A percentile compares a stretch with the other conserved stretches of the same genome.
Evolutionary conservation across 1,139 yeast genomes (phyloP).

Genomic region (Debaryomycetaceae sp.): DNA sequence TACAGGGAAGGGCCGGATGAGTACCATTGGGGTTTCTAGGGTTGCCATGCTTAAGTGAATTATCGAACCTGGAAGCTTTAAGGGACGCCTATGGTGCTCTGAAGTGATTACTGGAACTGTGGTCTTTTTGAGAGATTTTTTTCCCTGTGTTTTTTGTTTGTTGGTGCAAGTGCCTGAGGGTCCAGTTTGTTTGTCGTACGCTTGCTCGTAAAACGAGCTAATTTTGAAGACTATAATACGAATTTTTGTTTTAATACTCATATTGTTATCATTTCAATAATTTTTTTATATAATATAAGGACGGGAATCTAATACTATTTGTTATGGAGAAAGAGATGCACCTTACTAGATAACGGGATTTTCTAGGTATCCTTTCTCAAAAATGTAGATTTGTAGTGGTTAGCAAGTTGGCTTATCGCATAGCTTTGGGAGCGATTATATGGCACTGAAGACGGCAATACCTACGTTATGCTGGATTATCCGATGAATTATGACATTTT

Average conservation of each 20-base stretch:
- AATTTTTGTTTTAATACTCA: slow-evolving; percentile 3
- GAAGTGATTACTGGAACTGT: not conserved
- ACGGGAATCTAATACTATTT: slow-evolving; percentile 13
- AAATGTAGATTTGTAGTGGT: too few relatives aligned
- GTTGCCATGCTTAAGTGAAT: slow-evolving; percentile 4
- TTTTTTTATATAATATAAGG: slow-evolving; percentile 7
- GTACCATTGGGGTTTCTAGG: not conserved
- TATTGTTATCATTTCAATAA: slow-evolving; percentile 8
- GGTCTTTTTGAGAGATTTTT: not conserved
- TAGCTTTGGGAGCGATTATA: too few relatives aligned
- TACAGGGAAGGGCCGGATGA: not conserved
- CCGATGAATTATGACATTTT: too few relatives aligned
- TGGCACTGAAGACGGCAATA: too few relatives aligned
- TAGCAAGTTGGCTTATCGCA: too few relatives aligned
- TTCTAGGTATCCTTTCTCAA: too few relatives aligned
- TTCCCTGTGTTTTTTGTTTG: not conserved
- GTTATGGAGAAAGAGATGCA: too few relatives aligned
- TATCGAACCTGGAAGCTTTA: slow-evolving; percentile 2
- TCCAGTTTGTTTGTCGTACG: not conserved
- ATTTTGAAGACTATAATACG: slow-evolving; percentile 6
- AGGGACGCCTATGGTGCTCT: not conserved
- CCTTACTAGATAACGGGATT: too few relatives aligned
- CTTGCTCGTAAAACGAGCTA: not conserved
- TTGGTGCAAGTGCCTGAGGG: not conserved
- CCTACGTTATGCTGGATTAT: too few relatives aligned